Evolutionary conservation across 1,284 basidiomycete species (phyloP), one percentile per base, ranked within the genome.

Genomic region (Boletus smithii): DNA sequence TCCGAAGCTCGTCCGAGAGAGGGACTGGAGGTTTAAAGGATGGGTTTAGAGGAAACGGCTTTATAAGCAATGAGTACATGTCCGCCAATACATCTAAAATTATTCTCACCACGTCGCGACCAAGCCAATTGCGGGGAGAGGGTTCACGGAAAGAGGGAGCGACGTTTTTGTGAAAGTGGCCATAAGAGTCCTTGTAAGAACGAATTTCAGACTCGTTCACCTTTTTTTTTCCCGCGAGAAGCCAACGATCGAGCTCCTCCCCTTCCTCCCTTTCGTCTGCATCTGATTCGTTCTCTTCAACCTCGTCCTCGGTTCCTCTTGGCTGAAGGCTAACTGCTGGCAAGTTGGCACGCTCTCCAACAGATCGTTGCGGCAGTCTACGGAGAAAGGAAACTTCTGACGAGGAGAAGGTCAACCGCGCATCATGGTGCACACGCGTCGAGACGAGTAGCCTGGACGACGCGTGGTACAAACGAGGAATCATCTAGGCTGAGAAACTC

Each of bases 21-120:
- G 90, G 90, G 8, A 80, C 68, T 17, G 85, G 85, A 13, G 90
- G 90, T 55, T 76, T 79, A 68, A 92, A 93, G 0, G 85, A 81
- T 8, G 79, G 79, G 60, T 93, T 93, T 67, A 88, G 71, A 13
- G 89, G 88, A 65, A 91, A 93, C 1, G 90, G 89, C 84, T 86
- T 35, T 31, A 17, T 20, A 42, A 51, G 43, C 51, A 34, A 47
- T 57, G 38, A 62, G 30, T 13, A 23, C 13, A 26, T 8, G 10
- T 32, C 38, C 24, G 45, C 34, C 13, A 13, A n/a, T 16, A 27
- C 8, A 24, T 51, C 18, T 9, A 43, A 47, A 36, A 55, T 56
- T 69, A 60, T 60, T 59, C 74, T 73, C 67, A 77, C 81, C 71
- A 74, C 71, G 59, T 73, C 61, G 29, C 68, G 71, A 54, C 79